A percentile compares a stretch with the other conserved stretches of the same genome.
phyloP scores from a whole-genome alignment of 2,329 filamentous ascomycete species.

The Hypoxylon sp. region DNA sequence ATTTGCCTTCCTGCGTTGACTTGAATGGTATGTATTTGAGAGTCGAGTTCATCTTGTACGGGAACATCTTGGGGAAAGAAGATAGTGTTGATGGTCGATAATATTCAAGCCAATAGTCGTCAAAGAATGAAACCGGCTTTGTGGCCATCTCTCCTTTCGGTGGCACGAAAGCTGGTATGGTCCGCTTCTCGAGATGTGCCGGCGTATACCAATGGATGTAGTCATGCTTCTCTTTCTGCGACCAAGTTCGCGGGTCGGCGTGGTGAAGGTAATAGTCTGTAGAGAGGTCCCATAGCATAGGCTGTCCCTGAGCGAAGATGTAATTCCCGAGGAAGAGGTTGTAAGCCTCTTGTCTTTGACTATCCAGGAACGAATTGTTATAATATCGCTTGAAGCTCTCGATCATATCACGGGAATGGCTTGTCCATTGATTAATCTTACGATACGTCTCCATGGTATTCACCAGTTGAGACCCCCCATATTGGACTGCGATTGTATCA shows the following conservation, averaged over 20 bases:
- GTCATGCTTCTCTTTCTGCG: conserved; percentile 72
- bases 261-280: conserved; percentile 98
- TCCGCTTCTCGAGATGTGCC: conserved; percentile 75
- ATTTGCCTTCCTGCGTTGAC: conserved; percentile 78
- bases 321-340: conserved; percentile 98
- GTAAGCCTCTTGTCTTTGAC: conserved; percentile 97
- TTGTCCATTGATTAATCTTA: conserved; percentile 99
- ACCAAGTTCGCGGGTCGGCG: conserved; percentile 82
- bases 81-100: conserved; percentile 91
- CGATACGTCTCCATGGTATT: conserved; percentile 99
- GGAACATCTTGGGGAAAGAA: conserved; percentile 91
- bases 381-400: conserved; percentile 99
- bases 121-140: conserved; percentile 74
- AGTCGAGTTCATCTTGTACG: conserved; percentile 92
- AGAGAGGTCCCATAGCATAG: conserved; percentile 95
- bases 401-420: conserved; percentile 97
- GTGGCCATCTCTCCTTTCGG: conserved; percentile 57
- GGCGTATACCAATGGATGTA: conserved; percentile 95
- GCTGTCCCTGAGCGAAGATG: conserved; percentile 86
- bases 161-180: conserved; percentile 66
- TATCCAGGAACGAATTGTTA: conserved; percentile 98
- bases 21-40: conserved; percentile 86
- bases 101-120: conserved; percentile 98
- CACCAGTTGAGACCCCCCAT: conserved; percentile 95
- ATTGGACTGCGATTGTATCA: conserved; percentile 97